phyloP scores from a whole-genome alignment of 257 asterid genomes.

The Ophiorrhiza pumila region DNA sequence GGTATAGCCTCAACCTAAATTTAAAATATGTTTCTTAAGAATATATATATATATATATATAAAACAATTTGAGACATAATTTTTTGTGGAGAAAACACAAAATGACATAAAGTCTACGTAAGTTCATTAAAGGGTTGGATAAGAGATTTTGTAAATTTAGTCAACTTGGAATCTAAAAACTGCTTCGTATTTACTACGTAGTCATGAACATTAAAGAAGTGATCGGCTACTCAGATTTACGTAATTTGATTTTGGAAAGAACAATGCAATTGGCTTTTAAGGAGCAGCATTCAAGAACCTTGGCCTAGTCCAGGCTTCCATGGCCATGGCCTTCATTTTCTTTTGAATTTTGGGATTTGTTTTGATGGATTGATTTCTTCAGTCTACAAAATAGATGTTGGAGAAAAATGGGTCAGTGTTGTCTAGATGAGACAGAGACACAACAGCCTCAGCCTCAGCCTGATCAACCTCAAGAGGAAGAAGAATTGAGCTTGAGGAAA shows the following conservation, averaged over 20 bases:
- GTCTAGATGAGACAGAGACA: not conserved
- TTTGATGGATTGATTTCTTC: not conserved
- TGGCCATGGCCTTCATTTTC: no score
- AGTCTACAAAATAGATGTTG: not conserved
- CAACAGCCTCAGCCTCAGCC: not conserved
- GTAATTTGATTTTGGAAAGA: not conserved
- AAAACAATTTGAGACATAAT: no score
- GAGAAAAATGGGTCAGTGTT: slow-evolving; percentile 5
- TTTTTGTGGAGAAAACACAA: no score
- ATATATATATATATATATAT: no score
- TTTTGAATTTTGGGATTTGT: not conserved
- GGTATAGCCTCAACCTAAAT: no score
- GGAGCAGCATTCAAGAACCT: not conserved
- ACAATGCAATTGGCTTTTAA: no score
- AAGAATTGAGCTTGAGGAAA: slow-evolving; percentile 10
- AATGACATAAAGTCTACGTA: not conserved
- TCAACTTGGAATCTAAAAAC: not conserved
- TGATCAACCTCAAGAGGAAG: not conserved
- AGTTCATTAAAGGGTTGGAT: no score
- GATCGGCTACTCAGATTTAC: not conserved
- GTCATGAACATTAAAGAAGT: not conserved
- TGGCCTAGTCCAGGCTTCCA: no score
- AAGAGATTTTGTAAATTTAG: not conserved
- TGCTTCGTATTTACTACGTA: no score
- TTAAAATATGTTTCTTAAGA: no score